Evolutionary conservation across 2,329 filamentous ascomycete genomes (phyloP), one percentile per base, ranked within the genome.

Genomic region (Didymella glomerata): DNA sequence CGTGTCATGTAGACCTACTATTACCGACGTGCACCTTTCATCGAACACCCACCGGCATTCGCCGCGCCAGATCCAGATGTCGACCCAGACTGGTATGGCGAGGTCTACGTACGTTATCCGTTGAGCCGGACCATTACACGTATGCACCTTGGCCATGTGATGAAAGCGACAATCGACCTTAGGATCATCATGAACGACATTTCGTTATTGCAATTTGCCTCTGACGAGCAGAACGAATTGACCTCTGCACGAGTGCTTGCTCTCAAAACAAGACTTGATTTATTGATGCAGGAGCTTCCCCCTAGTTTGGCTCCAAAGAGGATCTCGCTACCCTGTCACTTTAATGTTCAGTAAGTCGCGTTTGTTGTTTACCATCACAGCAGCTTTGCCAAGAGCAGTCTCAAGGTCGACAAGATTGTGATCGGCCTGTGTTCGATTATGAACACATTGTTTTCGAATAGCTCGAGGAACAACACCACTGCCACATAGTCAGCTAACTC

Each of bases 41-140:
- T 54, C 6, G 47, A n/a, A 44, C 13, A 57, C 9, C 62, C 57
- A 24, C 64, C 60, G 20, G 44, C 44, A 57, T 44, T 44, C 32
- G n/a, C 45, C 48, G 16, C 45, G 25, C 24, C 62, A 57, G 6
- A 41, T 30, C 66, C 67, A 22, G 61, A 68, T 24, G 55, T 47
- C 27, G 30, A 56, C 11, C 14, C 56, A 22, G 36, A 57, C 16
- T 69, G 67, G 67, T 68, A 69, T 36, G 49, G 60, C 10, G 63
- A 69, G 22, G 48, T 68, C 16, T 57, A 57, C 16, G 7, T 57
- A 42, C 46, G 54, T 46, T 60, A 53, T 52, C 54, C 34, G 27
- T 34, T 51, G 4, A 51, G 48, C 11, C 48, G 47, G 2, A 57
- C 41, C 9, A 16, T 51, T 20, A 52, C 42, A 20, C 48, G 18